A percentile compares a stretch with the other conserved stretches of the same genome.
phyloP scores from a whole-genome alignment of 2,329 filamentous ascomycete species.

The Apiospora pterosperma region DNA sequence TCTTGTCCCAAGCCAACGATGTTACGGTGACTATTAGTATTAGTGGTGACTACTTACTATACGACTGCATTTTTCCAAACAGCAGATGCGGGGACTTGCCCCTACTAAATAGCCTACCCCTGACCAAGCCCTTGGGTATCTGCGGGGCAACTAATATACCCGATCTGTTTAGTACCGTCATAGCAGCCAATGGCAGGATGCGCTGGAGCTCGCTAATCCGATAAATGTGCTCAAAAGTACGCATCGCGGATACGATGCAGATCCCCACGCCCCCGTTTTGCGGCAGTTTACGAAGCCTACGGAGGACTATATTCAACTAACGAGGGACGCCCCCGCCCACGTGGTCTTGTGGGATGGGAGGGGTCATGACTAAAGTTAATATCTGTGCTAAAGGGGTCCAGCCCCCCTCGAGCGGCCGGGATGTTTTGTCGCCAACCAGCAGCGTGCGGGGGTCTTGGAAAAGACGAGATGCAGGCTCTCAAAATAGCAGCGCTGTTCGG shows the following conservation, averaged over 20 bases:
- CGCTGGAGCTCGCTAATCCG: not conserved
- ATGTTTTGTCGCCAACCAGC: not conserved
- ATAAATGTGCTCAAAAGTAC: slow-evolving; percentile 5
- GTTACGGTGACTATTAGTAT: not conserved
- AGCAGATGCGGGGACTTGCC: not conserved
- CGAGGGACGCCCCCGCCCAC: not conserved
- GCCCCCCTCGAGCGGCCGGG: not conserved
- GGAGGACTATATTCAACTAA: not conserved
- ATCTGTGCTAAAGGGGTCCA: too few relatives aligned
- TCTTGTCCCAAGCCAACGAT: not conserved
- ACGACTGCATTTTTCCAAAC: not conserved
- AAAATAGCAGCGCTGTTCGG: not conserved
- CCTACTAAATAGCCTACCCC: not conserved
- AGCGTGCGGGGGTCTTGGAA: not conserved
- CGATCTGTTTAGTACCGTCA: not conserved
- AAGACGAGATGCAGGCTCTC: not conserved
- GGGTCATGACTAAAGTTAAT: not conserved
- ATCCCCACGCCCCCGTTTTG: not conserved
- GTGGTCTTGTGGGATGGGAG: not conserved
- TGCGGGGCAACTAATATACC: not conserved
- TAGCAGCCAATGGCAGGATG: not conserved
- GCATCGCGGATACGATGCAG: not conserved
- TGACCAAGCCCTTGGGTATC: not conserved
- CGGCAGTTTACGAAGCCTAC: not conserved
- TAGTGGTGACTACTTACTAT: too few relatives aligned